Conservation (phyloP, 2,329 filamentous ascomycete genomes). For the Ophiostoma himal-ulmi region DNA sequence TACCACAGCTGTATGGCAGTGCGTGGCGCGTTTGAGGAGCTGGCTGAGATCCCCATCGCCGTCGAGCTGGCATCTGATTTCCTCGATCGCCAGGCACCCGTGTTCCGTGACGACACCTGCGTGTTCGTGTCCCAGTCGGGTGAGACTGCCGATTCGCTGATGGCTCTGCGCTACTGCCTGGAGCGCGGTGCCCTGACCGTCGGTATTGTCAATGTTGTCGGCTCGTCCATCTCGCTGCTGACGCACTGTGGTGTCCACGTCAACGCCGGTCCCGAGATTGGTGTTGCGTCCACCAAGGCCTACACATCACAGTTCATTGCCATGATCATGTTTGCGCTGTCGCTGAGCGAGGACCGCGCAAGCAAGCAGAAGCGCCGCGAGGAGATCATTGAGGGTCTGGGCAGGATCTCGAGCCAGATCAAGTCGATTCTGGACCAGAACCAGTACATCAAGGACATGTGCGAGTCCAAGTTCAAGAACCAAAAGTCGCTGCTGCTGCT, state of each 20-base stretch:
- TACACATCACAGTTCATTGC: slow-evolving; percentile 99
- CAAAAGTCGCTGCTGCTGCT: slow-evolving; percentile 94
- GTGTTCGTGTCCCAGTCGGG: slow-evolving; percentile 98
- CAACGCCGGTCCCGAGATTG: slow-evolving; percentile 97
- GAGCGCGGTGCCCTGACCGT: slow-evolving; percentile 96
- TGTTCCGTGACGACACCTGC: slow-evolving; percentile 98
- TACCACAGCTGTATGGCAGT: slow-evolving; percentile 99
- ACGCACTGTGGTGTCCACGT: slow-evolving; percentile 99
- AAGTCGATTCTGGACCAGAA: slow-evolving; percentile 86
- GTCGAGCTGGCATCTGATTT: slow-evolving; percentile 98
- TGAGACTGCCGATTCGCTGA: slow-evolving; percentile 94
- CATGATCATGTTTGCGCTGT: slow-evolving; percentile 99
- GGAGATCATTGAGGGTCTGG: slow-evolving; percentile 93
- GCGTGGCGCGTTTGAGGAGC: slow-evolving; percentile 92
- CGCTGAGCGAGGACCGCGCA: slow-evolving; percentile 89
- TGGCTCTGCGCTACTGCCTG: slow-evolving; percentile 95
- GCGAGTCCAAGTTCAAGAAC: slow-evolving; percentile 86
- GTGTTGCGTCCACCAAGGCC: slow-evolving; percentile 97
- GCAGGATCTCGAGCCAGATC: slow-evolving; percentile 85
- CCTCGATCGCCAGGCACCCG: slow-evolving; percentile 89
- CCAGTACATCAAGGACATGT: slow-evolving; percentile 89
- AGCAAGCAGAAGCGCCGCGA: slow-evolving; percentile 87
- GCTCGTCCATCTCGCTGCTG: slow-evolving; percentile 93
- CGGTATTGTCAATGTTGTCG: slow-evolving; percentile 97
- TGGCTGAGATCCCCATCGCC: slow-evolving; percentile 94